Evolutionary conservation across 345 rosid species (phyloP).

Genomic region (Mallotus nudiflorus): DNA sequence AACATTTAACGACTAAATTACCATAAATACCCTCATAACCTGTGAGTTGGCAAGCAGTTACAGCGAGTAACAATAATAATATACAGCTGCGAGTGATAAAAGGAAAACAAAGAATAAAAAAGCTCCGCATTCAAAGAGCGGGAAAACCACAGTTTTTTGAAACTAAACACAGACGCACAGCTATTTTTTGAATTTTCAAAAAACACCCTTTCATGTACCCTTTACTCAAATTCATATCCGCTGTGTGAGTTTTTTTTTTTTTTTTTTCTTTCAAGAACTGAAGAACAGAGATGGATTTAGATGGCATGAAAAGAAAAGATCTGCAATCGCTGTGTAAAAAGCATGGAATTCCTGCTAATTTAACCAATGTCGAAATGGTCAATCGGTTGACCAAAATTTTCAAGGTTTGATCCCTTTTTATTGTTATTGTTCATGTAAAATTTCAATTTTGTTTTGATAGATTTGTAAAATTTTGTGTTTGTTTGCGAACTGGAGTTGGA

Average conservation of each 20-base stretch:
- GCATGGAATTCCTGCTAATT: conserved; percentile 58
- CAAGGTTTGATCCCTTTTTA: conserved; percentile 35
- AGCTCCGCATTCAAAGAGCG: conserved; percentile 6
- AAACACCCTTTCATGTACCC: neutral
- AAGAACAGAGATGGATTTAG: conserved; percentile 40
- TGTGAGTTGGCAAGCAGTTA: neutral
- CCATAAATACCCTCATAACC: neutral
- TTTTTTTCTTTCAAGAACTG: too few relatives aligned
- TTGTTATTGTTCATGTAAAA: neutral
- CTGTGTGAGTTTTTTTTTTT: too few relatives aligned
- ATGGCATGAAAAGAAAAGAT: conserved; percentile 50
- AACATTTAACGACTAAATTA: neutral
- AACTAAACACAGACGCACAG: too few relatives aligned
- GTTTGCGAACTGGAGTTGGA: neutral
- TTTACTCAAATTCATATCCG: too few relatives aligned
- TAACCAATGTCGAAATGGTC: conserved; percentile 58
- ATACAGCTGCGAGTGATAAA: neutral
- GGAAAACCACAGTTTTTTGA: too few relatives aligned
- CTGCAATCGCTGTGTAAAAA: conserved; percentile 62
- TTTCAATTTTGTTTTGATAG: neutral
- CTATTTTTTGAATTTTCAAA: neutral
- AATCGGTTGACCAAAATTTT: conserved; percentile 31
- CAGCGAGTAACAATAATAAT: neutral
- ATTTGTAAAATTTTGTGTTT: neutral
- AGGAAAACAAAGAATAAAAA: neutral